Evolutionary conservation across 2,329 filamentous ascomycete genomes (phyloP), one percentile per base, ranked within the genome.

Genomic region (Fusarium pseudonygamai): DNA sequence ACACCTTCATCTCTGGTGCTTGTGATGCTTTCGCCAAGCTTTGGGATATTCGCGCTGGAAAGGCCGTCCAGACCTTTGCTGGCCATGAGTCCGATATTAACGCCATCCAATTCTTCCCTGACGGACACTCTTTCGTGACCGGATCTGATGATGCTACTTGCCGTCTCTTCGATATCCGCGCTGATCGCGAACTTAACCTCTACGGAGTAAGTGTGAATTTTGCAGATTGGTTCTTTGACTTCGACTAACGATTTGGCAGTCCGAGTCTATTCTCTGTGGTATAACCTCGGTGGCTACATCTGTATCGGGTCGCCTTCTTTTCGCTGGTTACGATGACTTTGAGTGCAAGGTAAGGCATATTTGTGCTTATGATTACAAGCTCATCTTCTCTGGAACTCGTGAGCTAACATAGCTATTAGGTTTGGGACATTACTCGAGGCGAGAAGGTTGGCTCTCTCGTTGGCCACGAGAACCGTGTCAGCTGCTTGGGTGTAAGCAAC

Each of bases 51-150:
- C 93, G 96, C 81, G 95, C 96, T 75, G 96, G 97, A 80, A 98
- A 98, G 88, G 97, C 96, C 75, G 95, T 97, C 59, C 96, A 99
- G 87, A 99, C 96, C 5, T 99, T 99, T 83, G 95, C 96, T 60
- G 96, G 96, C 34, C 96, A 98, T 84, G 96, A 98, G 84, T 98
- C 95, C 49, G 96, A 99, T 81, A 99, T 99, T 87, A 99, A 99
- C 83, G 96, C 96, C 78, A 98, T 99, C 75, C 96, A 98, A 82
- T 99, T 98, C 87, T 98, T 98, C 91, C 96, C 96, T 60, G 97
- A 98, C 80, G 96, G 96, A 71, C 97, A 98, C 83, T 97, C 96
- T 32, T 98, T 99, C 80, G 96, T 97, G 75, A 98, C 96, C 61
- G 96, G 96, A 66, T 98, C 96, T 49, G 96, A 99, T 79, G 96